Base-by-base conservation (phyloP, 2,329 filamentous ascomycete genomes). In the Colletotrichum higginsianum region DNA sequence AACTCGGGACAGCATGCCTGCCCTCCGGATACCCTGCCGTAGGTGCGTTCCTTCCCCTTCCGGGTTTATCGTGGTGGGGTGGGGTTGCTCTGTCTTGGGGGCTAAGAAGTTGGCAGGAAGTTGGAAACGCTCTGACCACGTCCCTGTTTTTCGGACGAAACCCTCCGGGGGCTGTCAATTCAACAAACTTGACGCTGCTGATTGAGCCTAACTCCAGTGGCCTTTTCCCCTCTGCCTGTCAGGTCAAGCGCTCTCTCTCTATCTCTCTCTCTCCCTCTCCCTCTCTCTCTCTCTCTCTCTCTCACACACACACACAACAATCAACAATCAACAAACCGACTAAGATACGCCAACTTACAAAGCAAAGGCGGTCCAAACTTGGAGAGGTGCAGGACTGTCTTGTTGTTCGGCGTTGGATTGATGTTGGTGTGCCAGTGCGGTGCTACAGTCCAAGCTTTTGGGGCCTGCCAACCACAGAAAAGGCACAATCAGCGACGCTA, bases 101-200 rank as follows among this genome's bases (percentile, higher is more conserved):
- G 46, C 47, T 47, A 15, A 38, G n/a, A 44, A 42, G 26, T 68
- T 42, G 50, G 44, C 68, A 68, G 50, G 46, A 46, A 67, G 60
- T 62, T 52, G 60, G 60, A 62, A 35, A 62, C 26, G 40, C 58
- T 55, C 49, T 38, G 12, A 47, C 58, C 53, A 53, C 23, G 40
- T 58, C 46, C 57, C 47, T 58, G 52, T 57, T 46, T 50, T 60
- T 64, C 69, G 69, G 69, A 71, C 62, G 21, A 72, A 64, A 72
- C 40, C 46, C 58, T 72, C 69, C 69, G 53, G 53, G 30, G 11
- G n/a, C 35, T 56, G 30, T 21, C 35, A 42, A 40, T 42, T 6
- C 30, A 35, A 35, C 30, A 35, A 11, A 35, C 8, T 35, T 35
- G 11, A 11, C 53, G n/a, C 35, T 42, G 8, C 18, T 2, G 42